These are phyloP conservation scores for Talaromyces islandicus DNA, from an alignment of 2,329 filamentous ascomycete species.

Conservation along the genomic window DNA sequence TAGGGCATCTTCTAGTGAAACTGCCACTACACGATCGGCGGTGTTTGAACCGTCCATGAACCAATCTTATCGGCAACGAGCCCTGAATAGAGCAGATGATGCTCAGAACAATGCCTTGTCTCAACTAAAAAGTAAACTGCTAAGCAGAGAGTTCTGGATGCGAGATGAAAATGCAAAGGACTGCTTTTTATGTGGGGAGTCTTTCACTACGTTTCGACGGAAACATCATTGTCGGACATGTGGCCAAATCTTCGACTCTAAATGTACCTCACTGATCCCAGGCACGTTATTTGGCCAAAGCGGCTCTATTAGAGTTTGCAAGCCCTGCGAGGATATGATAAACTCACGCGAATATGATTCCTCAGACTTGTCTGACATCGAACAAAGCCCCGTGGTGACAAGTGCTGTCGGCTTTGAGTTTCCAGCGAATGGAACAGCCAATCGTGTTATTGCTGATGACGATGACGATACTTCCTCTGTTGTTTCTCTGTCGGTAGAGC, in stretches of 20 bases:
- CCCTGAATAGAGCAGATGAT: slow-evolving; percentile 16
- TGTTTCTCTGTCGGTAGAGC: slow-evolving; percentile 41
- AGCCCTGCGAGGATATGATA: slow-evolving; percentile 85
- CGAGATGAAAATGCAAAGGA: slow-evolving; percentile 96
- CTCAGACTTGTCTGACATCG: slow-evolving; percentile 80
- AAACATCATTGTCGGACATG: slow-evolving; percentile 95
- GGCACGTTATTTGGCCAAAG: slow-evolving; percentile 82
- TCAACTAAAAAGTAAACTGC: slow-evolving; percentile 75
- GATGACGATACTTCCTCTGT: slow-evolving; percentile 43
- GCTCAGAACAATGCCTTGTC: slow-evolving; percentile 34
- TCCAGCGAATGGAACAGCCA: slow-evolving; percentile 44
- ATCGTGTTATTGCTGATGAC: slow-evolving; percentile 36
- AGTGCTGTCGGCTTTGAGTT: slow-evolving; percentile 6
- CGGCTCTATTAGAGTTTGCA: slow-evolving; percentile 82
- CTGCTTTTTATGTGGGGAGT: slow-evolving; percentile 84
- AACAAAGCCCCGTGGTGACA: slow-evolving; percentile 56
- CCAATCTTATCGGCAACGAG: slow-evolving; percentile 15
- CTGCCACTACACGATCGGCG: slow-evolving; percentile 39
- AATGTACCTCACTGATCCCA: slow-evolving; percentile 87
- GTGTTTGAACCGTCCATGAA: slow-evolving; percentile 18
- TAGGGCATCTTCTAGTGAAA: slow-evolving; percentile 36
- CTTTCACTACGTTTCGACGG: slow-evolving; percentile 87
- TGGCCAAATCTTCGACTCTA: slow-evolving; percentile 97
- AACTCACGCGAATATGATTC: slow-evolving; percentile 85
- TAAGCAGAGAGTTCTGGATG: slow-evolving; percentile 99